A percentile compares a stretch with the other conserved stretches of the same genome.
Evolutionary conservation across 2,329 filamentous ascomycete genomes (phyloP).

Genomic region (Nothopassalora personata): DNA sequence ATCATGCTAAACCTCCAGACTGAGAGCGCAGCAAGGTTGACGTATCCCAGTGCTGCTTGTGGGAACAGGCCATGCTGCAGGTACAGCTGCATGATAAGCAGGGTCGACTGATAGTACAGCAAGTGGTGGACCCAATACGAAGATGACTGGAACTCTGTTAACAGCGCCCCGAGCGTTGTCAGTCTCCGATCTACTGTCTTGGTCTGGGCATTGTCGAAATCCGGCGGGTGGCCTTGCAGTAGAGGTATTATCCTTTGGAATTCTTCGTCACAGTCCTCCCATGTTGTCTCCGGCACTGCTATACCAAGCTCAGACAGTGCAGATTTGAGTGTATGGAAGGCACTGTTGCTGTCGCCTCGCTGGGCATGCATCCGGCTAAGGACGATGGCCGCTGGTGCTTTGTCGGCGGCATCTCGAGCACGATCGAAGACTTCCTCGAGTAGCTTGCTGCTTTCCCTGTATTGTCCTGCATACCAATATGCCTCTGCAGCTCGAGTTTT

Average conservation of each 20-base stretch:
- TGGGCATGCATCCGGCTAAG: conserved; percentile 74
- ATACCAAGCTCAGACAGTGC: conserved; percentile 67
- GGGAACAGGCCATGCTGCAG: conserved; percentile 60
- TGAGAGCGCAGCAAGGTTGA: conserved; percentile 63
- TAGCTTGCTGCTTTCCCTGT: conserved; percentile 61
- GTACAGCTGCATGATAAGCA: conserved; percentile 63
- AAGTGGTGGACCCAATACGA: conserved; percentile 67
- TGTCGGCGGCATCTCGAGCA: conserved; percentile 69
- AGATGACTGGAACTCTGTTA: conserved; percentile 44
- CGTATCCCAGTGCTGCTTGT: conserved; percentile 63
- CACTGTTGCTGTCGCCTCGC: conserved; percentile 63
- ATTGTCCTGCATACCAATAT: conserved; percentile 71
- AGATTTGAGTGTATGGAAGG: conserved; percentile 64
- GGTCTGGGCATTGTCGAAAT: conserved; percentile 10
- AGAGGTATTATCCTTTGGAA: conserved; percentile 50
- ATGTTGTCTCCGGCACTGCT: conserved; percentile 60
- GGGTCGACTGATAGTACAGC: conserved; percentile 65
- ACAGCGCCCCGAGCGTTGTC: conserved; percentile 61
- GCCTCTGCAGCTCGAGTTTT: conserved; percentile 77
- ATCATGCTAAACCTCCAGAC: conserved; percentile 67
- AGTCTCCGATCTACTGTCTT: conserved; percentile 50
- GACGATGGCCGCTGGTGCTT: conserved; percentile 73
- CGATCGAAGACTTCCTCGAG: conserved; percentile 64
- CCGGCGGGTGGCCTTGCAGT: conserved; percentile 17
- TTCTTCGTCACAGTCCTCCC: conserved; percentile 69